Conservation (phyloP, 495 filamentous ascomycete genomes). For the Diplogelasinospora grovesii region DNA sequence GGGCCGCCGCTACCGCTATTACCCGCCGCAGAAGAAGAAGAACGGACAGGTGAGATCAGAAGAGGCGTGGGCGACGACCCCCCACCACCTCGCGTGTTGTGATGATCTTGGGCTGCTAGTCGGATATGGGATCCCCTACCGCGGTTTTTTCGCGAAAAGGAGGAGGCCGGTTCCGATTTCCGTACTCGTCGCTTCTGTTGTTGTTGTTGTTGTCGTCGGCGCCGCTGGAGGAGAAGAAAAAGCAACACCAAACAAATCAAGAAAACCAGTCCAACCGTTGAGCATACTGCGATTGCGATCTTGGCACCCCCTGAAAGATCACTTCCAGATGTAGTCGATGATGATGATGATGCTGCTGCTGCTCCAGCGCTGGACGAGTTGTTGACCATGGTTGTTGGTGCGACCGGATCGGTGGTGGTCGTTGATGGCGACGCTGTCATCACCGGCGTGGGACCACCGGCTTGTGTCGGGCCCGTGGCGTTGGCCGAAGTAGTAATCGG, state of each 20-base stretch:
- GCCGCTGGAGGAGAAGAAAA: no score
- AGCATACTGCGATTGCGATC: constrained; percentile 36
- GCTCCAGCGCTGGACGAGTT: constrained; percentile 3
- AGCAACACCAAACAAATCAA: constrained; percentile 21
- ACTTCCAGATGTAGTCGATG: constrained; percentile 12
- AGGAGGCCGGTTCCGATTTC: no score
- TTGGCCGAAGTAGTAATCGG: neutral
- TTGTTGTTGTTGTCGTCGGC: no score
- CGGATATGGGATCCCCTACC: no score
- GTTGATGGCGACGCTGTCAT: constrained; percentile 1
- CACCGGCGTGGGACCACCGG: no score
- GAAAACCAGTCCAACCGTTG: constrained; percentile 28
- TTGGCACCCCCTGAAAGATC: constrained; percentile 31
- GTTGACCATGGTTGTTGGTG: neutral
- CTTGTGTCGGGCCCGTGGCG: neutral
- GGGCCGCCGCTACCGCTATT: constrained; percentile 6
- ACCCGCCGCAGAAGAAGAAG: constrained; percentile 21
- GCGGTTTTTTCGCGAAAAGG: no score
- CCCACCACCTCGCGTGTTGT: constrained; percentile 14
- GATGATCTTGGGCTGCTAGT: constrained; percentile 4
- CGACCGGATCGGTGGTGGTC: neutral
- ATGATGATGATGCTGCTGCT: constrained; percentile 6
- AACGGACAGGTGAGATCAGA: constrained; percentile 30
- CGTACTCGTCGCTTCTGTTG: no score
- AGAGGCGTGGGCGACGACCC: constrained; percentile 35